These are phyloP conservation scores for Millerozyma acaciae DNA, from an alignment of 805 yeast species.

Conservation along the genomic window DNA sequence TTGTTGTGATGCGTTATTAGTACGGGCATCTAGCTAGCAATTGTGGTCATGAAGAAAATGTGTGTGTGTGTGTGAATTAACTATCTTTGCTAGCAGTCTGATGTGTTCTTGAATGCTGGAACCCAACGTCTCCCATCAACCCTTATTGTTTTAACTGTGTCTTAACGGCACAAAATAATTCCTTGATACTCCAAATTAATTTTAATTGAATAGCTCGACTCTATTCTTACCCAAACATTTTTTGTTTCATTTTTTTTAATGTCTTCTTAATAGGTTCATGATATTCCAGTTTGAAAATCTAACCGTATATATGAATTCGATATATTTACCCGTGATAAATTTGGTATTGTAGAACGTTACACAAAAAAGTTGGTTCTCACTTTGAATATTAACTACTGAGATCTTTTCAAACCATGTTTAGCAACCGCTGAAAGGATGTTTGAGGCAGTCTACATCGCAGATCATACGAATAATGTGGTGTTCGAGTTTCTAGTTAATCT, in stretches of 20 bases:
- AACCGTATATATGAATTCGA: constrained; percentile 1
- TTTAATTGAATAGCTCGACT: constrained; percentile 15
- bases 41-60: constrained; percentile 11
- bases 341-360: neutral
- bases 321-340: constrained; percentile 3
- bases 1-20: neutral
- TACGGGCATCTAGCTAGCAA: neutral
- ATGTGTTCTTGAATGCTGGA: no score
- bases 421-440: constrained; percentile 23
- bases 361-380: neutral
- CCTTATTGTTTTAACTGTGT: no score
- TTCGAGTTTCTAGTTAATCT: constrained; percentile 33
- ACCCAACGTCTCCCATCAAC: no score
- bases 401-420: neutral
- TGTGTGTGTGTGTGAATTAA: constrained; percentile 14
- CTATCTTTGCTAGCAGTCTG: no score
- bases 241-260: constrained; percentile 4
- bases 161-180: no score
- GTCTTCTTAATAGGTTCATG: constrained; percentile 1
- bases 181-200: constrained; percentile 15
- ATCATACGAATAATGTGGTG: constrained; percentile 28
- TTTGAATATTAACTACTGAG: neutral
- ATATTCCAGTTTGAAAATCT: constrained; percentile 1
- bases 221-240: no score
- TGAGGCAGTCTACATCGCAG: constrained; percentile 42